A percentile compares a stretch with the other conserved stretches of the same genome.
Conservation (phyloP, 371 early-diverging fungal species). For the Phascolomyces articulosus region DNA sequence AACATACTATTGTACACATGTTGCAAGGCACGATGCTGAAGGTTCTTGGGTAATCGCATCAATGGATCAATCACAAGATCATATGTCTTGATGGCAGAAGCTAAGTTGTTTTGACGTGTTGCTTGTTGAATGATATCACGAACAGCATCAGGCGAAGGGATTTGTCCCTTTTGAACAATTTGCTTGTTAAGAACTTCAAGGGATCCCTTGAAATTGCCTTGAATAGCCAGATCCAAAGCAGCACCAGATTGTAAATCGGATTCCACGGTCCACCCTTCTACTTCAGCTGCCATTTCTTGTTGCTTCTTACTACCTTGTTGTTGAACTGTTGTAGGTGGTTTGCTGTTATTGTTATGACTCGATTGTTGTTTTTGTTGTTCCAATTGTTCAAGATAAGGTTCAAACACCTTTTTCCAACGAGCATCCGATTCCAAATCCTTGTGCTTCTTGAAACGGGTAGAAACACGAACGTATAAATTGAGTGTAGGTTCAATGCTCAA, state of each 20-base stretch:
- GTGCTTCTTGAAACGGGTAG: constrained; percentile 19
- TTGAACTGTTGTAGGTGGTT: not conserved
- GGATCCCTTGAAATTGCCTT: constrained; percentile 32
- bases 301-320: not conserved
- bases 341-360: not conserved
- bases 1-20: constrained; percentile 56
- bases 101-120: constrained; percentile 27
- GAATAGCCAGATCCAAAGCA: constrained; percentile 30
- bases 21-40: constrained; percentile 20
- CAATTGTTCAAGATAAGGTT: constrained; percentile 18
- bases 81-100: constrained; percentile 32
- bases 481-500: constrained; percentile 10
- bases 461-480: constrained; percentile 21
- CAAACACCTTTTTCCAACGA: constrained; percentile 39
- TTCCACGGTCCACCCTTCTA: not conserved
- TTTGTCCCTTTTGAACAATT: constrained; percentile 31
- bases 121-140: constrained; percentile 47
- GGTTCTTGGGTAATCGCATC: not conserved
- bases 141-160: constrained; percentile 42
- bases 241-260: constrained; percentile 30
- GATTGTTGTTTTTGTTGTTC: not conserved
- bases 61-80: constrained; percentile 26
- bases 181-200: constrained; percentile 25
- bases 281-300: no score
- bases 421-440: constrained; percentile 29